A percentile compares a stretch with the other conserved stretches of the same genome.
Conservation (phyloP, 2,329 filamentous ascomycete species). For the Onygenales sp. region DNA sequence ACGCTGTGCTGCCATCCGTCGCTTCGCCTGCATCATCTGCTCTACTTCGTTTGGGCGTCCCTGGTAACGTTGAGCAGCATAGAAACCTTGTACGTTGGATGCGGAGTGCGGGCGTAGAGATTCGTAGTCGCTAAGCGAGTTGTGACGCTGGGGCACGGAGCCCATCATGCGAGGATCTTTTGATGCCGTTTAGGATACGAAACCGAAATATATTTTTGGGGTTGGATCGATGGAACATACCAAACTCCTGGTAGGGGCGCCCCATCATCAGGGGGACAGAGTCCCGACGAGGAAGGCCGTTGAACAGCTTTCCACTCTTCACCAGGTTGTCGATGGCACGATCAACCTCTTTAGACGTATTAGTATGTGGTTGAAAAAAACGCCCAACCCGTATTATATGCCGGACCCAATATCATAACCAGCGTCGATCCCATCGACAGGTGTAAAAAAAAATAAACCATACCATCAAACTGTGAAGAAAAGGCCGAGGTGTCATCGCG, state of each 20-base stretch:
- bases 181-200: background rate
- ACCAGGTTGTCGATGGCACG: constrained; percentile 89
- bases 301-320: constrained; percentile 93
- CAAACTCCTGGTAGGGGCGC: constrained; percentile 50
- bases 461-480: constrained; percentile 82
- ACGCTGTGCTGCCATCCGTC: constrained; percentile 96
- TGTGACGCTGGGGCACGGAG: constrained; percentile 55
- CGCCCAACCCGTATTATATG: constrained; percentile 4
- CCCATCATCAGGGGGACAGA: constrained; percentile 58
- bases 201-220: constrained; percentile 12
- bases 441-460: constrained; percentile 22
- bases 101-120: constrained; percentile 62
- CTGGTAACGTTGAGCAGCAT: constrained; percentile 87
- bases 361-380: background rate
- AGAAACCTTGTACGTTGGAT: constrained; percentile 84
- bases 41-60: constrained; percentile 84
- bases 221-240: constrained; percentile 37
- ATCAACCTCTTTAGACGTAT: constrained; percentile 65
- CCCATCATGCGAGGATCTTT: constrained; percentile 61
- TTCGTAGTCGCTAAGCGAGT: constrained; percentile 79
- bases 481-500: constrained; percentile 72
- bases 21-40: constrained; percentile 98
- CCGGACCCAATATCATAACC: background rate
- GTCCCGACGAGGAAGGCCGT: constrained; percentile 64
- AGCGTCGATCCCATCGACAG: background rate